These are phyloP conservation scores for Glutinoglossum americanum DNA, from an alignment of 495 filamentous ascomycete genomes.

Conservation along the genomic window DNA sequence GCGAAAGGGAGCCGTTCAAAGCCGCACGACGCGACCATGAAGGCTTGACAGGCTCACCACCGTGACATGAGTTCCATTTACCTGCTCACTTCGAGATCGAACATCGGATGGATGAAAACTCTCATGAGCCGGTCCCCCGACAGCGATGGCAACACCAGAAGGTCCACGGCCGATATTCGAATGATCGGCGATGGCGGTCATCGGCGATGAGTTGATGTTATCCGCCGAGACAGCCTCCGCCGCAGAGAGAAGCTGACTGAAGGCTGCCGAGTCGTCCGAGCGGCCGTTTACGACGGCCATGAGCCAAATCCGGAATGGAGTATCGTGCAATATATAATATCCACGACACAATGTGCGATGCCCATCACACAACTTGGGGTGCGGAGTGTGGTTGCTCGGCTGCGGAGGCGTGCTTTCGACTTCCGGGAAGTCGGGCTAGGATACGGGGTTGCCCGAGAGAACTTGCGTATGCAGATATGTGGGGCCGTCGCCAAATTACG, in stretches of 20 bases:
- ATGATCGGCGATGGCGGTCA: not conserved
- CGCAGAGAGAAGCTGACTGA: not conserved
- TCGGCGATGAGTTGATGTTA: not conserved
- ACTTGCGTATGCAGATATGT: too few relatives aligned
- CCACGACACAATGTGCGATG: too few relatives aligned
- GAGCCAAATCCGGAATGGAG: not conserved
- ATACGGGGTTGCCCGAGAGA: too few relatives aligned
- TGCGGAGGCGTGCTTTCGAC: too few relatives aligned
- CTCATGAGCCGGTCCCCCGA: not conserved
- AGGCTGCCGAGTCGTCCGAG: not conserved
- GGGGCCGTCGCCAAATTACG: too few relatives aligned
- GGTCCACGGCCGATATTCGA: not conserved
- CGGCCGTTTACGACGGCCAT: not conserved
- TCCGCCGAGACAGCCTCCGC: not conserved
- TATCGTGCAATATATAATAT: too few relatives aligned
- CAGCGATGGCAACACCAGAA: not conserved
- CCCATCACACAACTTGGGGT: too few relatives aligned
- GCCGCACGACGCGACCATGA: too few relatives aligned
- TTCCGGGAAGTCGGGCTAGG: too few relatives aligned
- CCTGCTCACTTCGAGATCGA: not conserved
- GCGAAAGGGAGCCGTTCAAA: not conserved
- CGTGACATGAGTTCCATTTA: not conserved
- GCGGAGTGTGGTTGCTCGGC: too few relatives aligned
- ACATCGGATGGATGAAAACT: not conserved
- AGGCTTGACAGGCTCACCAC: not conserved